phyloP scores from a whole-genome alignment of 192 early-diverging fungal species.

The Podila clonocystis region DNA sequence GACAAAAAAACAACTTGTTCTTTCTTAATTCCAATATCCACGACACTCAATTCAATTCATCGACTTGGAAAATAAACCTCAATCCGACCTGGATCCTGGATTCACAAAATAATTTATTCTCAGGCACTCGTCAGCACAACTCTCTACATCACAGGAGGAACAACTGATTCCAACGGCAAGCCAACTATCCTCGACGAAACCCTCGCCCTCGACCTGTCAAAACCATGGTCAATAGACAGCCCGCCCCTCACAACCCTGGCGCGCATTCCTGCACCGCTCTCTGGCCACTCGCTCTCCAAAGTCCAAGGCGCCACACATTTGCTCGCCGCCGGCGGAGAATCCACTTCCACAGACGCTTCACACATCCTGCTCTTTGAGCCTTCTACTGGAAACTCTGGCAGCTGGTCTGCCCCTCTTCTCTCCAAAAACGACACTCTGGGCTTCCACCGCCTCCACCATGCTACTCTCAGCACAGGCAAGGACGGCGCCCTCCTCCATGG shows the following conservation, averaged over 20 bases:
- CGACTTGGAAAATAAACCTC: neutral
- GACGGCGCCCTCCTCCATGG: constrained; percentile 40
- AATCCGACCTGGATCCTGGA: neutral
- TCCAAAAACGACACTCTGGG: constrained; percentile 26
- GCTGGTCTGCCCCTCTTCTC: constrained; percentile 31
- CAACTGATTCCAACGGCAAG: constrained; percentile 21
- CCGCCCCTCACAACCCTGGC: constrained; percentile 10
- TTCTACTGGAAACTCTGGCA: neutral
- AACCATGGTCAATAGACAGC: constrained; percentile 30
- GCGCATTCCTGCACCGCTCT: constrained; percentile 8
- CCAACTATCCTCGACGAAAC: constrained; percentile 18
- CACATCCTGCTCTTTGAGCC: constrained; percentile 17
- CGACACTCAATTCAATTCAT: neutral
- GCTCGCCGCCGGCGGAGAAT: constrained; percentile 40
- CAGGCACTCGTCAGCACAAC: constrained; percentile 18
- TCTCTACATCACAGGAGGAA: constrained; percentile 43
- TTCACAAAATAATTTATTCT: neutral
- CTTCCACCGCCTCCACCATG: constrained; percentile 39
- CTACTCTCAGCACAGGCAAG: constrained; percentile 33
- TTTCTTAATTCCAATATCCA: no score
- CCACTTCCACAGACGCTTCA: neutral
- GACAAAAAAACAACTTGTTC: no score
- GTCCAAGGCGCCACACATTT: constrained; percentile 18
- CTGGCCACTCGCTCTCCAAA: constrained; percentile 26
- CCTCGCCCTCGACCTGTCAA: constrained; percentile 23